phyloP scores from a whole-genome alignment of 2,329 filamentous ascomycete genomes.

The Pseudocercospora cruenta region DNA sequence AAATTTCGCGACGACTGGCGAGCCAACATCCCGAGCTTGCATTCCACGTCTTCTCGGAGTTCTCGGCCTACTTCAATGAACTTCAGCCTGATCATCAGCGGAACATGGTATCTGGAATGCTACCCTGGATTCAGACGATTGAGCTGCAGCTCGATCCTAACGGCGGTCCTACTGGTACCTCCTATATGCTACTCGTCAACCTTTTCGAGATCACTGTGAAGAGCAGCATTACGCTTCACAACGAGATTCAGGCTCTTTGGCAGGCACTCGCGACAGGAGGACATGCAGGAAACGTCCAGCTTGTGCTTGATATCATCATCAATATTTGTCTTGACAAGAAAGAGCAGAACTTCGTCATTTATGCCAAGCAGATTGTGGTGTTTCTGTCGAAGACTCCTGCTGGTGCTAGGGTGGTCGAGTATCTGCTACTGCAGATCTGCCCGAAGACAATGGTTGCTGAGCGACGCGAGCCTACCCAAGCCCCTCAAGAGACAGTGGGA shows the following conservation, averaged over 20 bases:
- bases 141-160: conserved; percentile 91
- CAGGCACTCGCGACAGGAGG: conserved; percentile 92
- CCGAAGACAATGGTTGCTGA: conserved; percentile 98
- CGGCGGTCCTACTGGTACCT: conserved; percentile 84
- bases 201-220: conserved; percentile 95
- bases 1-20: conserved; percentile 87
- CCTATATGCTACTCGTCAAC: conserved; percentile 93
- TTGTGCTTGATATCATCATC: conserved; percentile 96
- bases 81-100: conserved; percentile 80
- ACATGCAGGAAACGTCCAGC: conserved; percentile 87
- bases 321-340: conserved; percentile 87
- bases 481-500: conserved; percentile 71
- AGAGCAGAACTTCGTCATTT: conserved; percentile 97
- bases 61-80: conserved; percentile 89
- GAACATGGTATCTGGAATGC: conserved; percentile 89
- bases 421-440: conserved; percentile 84
- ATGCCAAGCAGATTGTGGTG: conserved; percentile 96
- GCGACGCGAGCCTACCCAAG: conserved; percentile 69
- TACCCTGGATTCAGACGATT: conserved; percentile 95
- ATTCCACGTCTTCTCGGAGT: conserved; percentile 94
- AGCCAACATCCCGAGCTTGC: conserved; percentile 87
- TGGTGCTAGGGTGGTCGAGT: conserved; percentile 90
- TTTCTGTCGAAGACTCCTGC: conserved; percentile 86
- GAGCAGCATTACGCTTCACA: conserved; percentile 83
- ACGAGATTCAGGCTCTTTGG: conserved; percentile 97